Percentiles rank a stretch among this genome's conserved stretches.
phyloP scores from a whole-genome alignment of 192 early-diverging fungal species.

The Gaertneriomyces semiglobifer region DNA sequence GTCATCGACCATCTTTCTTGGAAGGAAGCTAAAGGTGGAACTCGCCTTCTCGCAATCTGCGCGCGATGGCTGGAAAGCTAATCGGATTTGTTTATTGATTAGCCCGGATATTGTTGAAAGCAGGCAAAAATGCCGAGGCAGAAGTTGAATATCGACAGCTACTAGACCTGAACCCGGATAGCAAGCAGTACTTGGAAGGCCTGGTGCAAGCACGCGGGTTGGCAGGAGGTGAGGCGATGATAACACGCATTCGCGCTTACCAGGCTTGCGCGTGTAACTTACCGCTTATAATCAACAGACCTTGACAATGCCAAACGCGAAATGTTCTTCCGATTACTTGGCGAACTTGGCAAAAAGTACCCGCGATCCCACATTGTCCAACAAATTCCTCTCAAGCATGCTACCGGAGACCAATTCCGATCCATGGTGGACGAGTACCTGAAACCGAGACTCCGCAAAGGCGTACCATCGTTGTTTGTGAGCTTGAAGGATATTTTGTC shows the following conservation, averaged over 20 bases:
- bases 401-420: slow-evolving; percentile 42
- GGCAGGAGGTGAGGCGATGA: slow-evolving; percentile 35
- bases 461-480: slow-evolving; percentile 90
- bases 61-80: neutral
- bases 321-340: slow-evolving; percentile 35
- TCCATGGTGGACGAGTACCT: slow-evolving; percentile 63
- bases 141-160: slow-evolving; percentile 73
- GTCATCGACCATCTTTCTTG: slow-evolving; percentile 71
- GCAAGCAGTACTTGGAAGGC: slow-evolving; percentile 66
- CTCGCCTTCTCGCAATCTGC: neutral
- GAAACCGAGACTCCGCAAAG: slow-evolving; percentile 75
- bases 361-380: slow-evolving; percentile 79
- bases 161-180: slow-evolving; percentile 79
- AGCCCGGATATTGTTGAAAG: slow-evolving; percentile 68
- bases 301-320: slow-evolving; percentile 32
- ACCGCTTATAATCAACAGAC: neutral
- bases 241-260: neutral
- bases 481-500: slow-evolving; percentile 74
- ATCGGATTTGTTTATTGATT: slow-evolving; percentile 10
- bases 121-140: slow-evolving; percentile 65
- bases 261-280: neutral
- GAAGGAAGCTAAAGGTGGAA: slow-evolving; percentile 60
- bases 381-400: slow-evolving; percentile 71
- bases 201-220: slow-evolving; percentile 57
- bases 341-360: slow-evolving; percentile 63